These are phyloP conservation scores for Plicaturopsis crispa DNA, from an alignment of 768 basidiomycete genomes.

Conservation along the genomic window DNA sequence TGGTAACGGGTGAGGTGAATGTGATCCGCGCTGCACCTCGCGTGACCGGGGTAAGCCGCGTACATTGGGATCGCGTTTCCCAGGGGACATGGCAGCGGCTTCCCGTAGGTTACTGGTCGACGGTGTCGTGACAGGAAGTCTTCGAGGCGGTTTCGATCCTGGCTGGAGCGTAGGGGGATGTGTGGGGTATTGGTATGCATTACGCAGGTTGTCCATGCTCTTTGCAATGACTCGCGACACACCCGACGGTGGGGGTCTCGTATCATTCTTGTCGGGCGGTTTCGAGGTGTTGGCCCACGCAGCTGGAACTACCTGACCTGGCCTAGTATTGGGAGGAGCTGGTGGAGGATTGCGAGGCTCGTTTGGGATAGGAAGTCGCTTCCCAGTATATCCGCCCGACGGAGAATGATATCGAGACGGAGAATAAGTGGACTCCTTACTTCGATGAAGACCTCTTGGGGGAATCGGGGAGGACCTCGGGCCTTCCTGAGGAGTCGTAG, in stretches of 20 bases:
- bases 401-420: no score
- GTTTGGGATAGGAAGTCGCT: neutral
- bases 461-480: neutral
- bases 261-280: constrained; percentile 33
- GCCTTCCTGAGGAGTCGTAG: no score
- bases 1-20: no score
- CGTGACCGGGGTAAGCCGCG: constrained; percentile 36
- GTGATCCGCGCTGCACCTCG: no score
- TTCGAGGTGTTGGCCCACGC: constrained; percentile 47
- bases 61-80: no score
- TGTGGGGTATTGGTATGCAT: no score
- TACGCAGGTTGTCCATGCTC: constrained; percentile 48
- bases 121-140: no score
- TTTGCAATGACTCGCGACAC: constrained; percentile 37
- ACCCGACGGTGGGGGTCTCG: constrained; percentile 21
- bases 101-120: no score
- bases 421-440: no score
- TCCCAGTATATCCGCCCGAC: neutral
- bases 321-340: constrained; percentile 20
- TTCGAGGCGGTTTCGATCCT: no score
- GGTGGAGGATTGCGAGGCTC: constrained; percentile 18
- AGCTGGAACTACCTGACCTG: constrained; percentile 37
- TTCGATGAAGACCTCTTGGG: neutral
- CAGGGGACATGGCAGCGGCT: no score
- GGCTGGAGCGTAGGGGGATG: no score